These are phyloP conservation scores for Melanogaster broomeanus DNA, from an alignment of 768 basidiomycete genomes.

Conservation along the genomic window DNA sequence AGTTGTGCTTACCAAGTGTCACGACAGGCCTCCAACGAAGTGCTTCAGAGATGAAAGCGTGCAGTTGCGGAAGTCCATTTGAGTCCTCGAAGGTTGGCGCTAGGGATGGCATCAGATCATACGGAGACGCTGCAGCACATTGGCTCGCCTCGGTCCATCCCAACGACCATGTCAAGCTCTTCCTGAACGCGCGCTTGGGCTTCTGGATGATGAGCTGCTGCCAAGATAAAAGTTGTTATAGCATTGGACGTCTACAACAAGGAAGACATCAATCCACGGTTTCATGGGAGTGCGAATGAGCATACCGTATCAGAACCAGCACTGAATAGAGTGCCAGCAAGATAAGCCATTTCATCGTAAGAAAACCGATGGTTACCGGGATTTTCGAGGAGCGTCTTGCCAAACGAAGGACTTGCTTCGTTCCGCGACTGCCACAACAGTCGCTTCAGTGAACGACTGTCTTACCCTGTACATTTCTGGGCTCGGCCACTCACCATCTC, in stretches of 20 bases:
- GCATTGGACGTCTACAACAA: conserved; percentile 44
- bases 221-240: conserved; percentile 50
- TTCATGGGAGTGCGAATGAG: neutral
- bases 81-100: conserved; percentile 37
- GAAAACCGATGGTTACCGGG: conserved; percentile 49
- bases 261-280: neutral
- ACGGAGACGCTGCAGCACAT: neutral
- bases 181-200: conserved; percentile 49
- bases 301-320: conserved; percentile 57
- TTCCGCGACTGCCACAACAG: conserved; percentile 4
- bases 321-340: conserved; percentile 60
- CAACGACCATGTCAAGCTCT: conserved; percentile 51
- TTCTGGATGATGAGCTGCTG: conserved; percentile 50
- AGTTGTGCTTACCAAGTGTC: conserved; percentile 23
- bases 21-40: conserved; percentile 37
- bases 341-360: conserved; percentile 53
- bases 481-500: conserved; percentile 35
- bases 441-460: neutral
- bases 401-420: conserved; percentile 38
- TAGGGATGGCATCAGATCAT: conserved; percentile 6
- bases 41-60: conserved; percentile 36
- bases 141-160: conserved; percentile 28
- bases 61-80: conserved; percentile 30
- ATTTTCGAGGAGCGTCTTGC: conserved; percentile 51
- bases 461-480: neutral